phyloP scores from a whole-genome alignment of 352 stramenopile genomes.

The Phytophthora megakarya region DNA sequence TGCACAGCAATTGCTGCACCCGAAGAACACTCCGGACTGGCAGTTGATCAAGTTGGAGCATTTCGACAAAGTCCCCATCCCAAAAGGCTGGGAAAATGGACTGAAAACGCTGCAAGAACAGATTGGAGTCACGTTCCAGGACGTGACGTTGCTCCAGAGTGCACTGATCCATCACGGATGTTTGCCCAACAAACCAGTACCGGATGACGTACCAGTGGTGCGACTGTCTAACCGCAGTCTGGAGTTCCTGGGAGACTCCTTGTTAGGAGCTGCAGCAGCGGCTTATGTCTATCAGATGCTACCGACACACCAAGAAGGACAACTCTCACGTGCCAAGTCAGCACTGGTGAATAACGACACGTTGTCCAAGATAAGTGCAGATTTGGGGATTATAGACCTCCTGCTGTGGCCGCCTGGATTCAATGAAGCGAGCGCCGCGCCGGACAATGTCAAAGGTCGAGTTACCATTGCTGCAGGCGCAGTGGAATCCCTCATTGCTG shows the following conservation, averaged over 20 bases:
- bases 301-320: constrained; percentile 70
- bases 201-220: constrained; percentile 45
- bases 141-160: constrained; percentile 64
- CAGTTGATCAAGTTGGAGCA: constrained; percentile 58
- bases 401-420: constrained; percentile 65
- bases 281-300: constrained; percentile 79
- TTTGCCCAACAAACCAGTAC: constrained; percentile 49
- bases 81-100: constrained; percentile 51
- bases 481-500: constrained; percentile 78
- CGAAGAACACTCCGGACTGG: constrained; percentile 46
- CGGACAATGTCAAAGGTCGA: constrained; percentile 52
- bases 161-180: constrained; percentile 79
- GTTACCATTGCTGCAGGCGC: constrained; percentile 77
- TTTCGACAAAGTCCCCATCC: constrained; percentile 53
- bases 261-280: constrained; percentile 66
- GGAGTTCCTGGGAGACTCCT: constrained; percentile 82
- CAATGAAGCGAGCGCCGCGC: constrained; percentile 32
- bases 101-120: constrained; percentile 59
- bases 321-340: constrained; percentile 72
- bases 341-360: constrained; percentile 81
- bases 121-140: constrained; percentile 65
- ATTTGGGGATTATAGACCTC: constrained; percentile 63
- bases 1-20: constrained; percentile 36
- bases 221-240: constrained; percentile 82
- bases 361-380: constrained; percentile 63